phyloP scores from a whole-genome alignment of 257 asterid genomes.

The Anisodus tanguticus region DNA sequence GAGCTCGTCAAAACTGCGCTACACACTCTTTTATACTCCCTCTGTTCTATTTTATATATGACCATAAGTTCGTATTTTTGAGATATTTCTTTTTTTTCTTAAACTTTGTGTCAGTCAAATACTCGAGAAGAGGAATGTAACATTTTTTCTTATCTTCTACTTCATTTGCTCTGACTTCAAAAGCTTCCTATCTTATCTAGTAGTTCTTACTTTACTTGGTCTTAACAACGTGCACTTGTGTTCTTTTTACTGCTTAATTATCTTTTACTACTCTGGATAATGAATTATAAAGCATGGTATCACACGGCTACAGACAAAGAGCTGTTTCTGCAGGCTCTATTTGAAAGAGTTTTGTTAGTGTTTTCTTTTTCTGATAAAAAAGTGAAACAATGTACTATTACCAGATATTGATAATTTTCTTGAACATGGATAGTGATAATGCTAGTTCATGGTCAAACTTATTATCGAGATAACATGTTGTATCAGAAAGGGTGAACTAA shows the following conservation, averaged over 20 bases:
- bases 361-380: neutral
- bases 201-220: neutral
- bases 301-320: neutral
- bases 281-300: neutral
- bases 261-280: neutral
- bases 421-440: neutral
- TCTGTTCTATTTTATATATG: neutral
- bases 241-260: neutral
- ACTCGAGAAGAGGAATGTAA: neutral
- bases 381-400: neutral
- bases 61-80: neutral
- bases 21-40: slow-evolving; percentile 26
- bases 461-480: neutral
- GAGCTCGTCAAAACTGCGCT: slow-evolving; percentile 76
- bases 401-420: neutral
- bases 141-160: neutral
- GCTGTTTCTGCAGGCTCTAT: neutral
- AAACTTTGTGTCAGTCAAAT: neutral
- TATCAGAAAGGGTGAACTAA: neutral
- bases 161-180: neutral
- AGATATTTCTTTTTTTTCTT: neutral
- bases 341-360: neutral
- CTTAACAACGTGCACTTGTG: neutral
- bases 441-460: neutral
- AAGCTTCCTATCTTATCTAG: neutral